These are phyloP conservation scores for Flaveria robusta DNA, from an alignment of 129 eudicot genomes.

Conservation along the genomic window DNA sequence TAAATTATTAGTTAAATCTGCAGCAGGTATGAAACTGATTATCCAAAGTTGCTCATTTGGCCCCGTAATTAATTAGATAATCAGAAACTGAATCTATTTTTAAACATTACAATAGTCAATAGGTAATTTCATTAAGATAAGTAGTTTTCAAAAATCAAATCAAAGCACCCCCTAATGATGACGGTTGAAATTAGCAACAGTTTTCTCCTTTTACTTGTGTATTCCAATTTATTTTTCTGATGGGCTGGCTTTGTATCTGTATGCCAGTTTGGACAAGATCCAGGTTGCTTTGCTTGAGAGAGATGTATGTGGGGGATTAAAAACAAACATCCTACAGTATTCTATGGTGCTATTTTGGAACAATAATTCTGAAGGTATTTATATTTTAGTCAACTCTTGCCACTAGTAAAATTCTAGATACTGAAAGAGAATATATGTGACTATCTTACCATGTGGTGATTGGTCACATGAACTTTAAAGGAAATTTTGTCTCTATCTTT, in stretches of 20 bases:
- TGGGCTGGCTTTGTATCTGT: constrained; percentile 28
- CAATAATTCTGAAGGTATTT: constrained; percentile 49
- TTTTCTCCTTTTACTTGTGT: too few relatives aligned
- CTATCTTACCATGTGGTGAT: background rate
- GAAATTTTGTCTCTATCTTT: background rate
- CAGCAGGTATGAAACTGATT: constrained; percentile 1
- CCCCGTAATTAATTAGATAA: constrained; percentile 1
- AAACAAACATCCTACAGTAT: constrained; percentile 60
- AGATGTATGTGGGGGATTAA: constrained; percentile 51
- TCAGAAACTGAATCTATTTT: background rate
- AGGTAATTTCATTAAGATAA: background rate
- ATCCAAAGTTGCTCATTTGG: background rate
- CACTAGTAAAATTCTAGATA: constrained; percentile 6
- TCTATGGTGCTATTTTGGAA: constrained; percentile 61
- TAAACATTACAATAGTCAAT: background rate
- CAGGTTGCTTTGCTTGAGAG: constrained; percentile 55
- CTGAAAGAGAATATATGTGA: constrained; percentile 14
- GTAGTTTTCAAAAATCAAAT: background rate
- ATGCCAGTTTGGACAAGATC: constrained; percentile 68
- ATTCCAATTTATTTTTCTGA: too few relatives aligned
- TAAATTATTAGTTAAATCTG: background rate
- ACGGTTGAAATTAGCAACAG: too few relatives aligned
- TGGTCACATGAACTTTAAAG: constrained; percentile 1
- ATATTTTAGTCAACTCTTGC: constrained; percentile 18
- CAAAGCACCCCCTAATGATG: constrained; percentile 14